These are phyloP conservation scores for Leavenworthia alabamica DNA, from an alignment of 345 rosid species.

Conservation along the genomic window DNA sequence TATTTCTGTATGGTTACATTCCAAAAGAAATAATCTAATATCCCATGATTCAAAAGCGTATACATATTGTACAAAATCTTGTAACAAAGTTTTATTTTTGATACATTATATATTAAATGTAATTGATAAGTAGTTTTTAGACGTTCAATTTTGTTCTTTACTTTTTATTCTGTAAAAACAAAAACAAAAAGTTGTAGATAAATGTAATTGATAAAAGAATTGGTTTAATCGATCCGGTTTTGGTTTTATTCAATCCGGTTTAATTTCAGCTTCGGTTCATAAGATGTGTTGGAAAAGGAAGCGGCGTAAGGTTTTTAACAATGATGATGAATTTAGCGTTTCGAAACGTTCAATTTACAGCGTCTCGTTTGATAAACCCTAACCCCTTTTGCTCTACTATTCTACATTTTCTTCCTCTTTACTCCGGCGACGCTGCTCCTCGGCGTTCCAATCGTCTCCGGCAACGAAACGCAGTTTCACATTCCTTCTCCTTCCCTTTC, in stretches of 20 bases:
- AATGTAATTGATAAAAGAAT: too few relatives aligned
- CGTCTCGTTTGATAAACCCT: constrained; percentile 45
- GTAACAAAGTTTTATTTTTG: constrained; percentile 12
- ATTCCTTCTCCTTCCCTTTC: constrained; percentile 4
- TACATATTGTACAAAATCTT: constrained; percentile 14
- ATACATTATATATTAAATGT: background rate
- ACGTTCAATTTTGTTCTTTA: constrained; percentile 1
- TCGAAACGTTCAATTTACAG: constrained; percentile 37
- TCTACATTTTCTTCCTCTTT: constrained; percentile 22
- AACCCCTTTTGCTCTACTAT: constrained; percentile 26
- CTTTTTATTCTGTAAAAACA: background rate
- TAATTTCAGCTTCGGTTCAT: background rate
- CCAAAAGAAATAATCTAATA: constrained; percentile 36
- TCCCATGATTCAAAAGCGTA: constrained; percentile 3
- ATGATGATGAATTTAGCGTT: constrained; percentile 41
- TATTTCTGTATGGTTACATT: constrained; percentile 39
- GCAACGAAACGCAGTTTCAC: background rate
- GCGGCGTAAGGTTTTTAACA: background rate
- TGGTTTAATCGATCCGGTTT: background rate
- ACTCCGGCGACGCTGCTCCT: constrained; percentile 4
- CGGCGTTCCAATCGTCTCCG: constrained; percentile 12
- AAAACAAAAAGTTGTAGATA: too few relatives aligned
- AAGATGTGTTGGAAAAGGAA: background rate
- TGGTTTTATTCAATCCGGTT: background rate
- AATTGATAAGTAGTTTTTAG: background rate